phyloP scores from a whole-genome alignment of 495 filamentous ascomycete genomes.

The Neurospora sp. region DNA sequence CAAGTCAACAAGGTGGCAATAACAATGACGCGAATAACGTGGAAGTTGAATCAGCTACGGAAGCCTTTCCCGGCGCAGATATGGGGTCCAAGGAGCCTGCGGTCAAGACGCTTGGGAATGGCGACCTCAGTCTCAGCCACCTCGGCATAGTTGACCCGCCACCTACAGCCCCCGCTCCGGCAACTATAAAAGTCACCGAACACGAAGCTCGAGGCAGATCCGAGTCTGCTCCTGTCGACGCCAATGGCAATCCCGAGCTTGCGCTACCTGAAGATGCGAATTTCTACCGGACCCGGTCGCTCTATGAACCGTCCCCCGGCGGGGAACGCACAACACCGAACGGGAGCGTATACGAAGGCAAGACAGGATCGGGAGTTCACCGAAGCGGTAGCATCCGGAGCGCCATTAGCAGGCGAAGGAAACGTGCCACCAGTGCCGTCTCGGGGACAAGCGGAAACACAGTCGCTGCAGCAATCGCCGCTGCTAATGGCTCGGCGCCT shows the following conservation, averaged over 20 bases:
- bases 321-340: slow-evolving; percentile 55
- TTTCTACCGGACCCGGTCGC: slow-evolving; percentile 26
- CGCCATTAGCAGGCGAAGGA: slow-evolving; percentile 55
- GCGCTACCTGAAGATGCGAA: slow-evolving; percentile 24
- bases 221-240: slow-evolving; percentile 35
- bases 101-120: slow-evolving; percentile 80
- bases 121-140: slow-evolving; percentile 78
- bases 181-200: slow-evolving; percentile 33
- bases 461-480: slow-evolving; percentile 58
- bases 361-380: slow-evolving; percentile 40
- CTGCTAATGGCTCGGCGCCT: slow-evolving; percentile 47
- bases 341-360: slow-evolving; percentile 59
- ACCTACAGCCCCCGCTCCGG: slow-evolving; percentile 31
- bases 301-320: slow-evolving; percentile 33
- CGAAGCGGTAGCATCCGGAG: slow-evolving; percentile 79
- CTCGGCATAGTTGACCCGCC: slow-evolving; percentile 54
- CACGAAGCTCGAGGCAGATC: slow-evolving; percentile 27
- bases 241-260: slow-evolving; percentile 5
- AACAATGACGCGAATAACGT: slow-evolving; percentile 28
- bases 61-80: slow-evolving; percentile 21
- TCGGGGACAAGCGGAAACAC: slow-evolving; percentile 43
- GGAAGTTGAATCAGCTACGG: slow-evolving; percentile 36
- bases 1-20: slow-evolving; percentile 17
- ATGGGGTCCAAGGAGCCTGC: slow-evolving; percentile 57
- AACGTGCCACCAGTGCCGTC: slow-evolving; percentile 79